A percentile compares a stretch with the other conserved stretches of the same genome.
phyloP scores from a whole-genome alignment of 2,329 filamentous ascomycete genomes.

The Monilinia aucupariae region DNA sequence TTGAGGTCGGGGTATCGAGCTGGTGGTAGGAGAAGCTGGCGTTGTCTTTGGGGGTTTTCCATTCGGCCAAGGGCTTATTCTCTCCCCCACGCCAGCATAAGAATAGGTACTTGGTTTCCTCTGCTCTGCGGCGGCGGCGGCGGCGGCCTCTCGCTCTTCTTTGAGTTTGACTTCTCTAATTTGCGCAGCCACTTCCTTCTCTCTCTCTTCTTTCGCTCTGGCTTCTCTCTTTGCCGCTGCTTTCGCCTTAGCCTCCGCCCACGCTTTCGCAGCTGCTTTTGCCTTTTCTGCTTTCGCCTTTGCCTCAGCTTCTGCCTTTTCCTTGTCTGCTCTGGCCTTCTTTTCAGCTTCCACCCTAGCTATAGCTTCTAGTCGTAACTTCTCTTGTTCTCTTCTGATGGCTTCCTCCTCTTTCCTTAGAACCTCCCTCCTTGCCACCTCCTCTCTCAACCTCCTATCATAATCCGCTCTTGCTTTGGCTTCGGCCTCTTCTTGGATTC shows the following conservation, averaged over 20 bases:
- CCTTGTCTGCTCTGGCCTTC: constrained; percentile 12
- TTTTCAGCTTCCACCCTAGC: constrained; percentile 25
- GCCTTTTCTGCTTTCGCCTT: constrained; percentile 32
- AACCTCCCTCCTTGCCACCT: constrained; percentile 29
- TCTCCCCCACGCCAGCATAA: constrained; percentile 61
- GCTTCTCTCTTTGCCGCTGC: constrained; percentile 25
- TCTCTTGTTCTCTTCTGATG: constrained; percentile 26
- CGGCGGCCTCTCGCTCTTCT: constrained; percentile 30
- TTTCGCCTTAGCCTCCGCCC: not conserved
- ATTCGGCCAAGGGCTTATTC: constrained; percentile 64
- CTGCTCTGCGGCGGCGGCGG: constrained; percentile 30
- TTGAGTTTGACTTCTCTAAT: constrained; percentile 35
- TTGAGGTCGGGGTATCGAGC: constrained; percentile 36
- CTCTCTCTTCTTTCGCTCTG: constrained; percentile 24
- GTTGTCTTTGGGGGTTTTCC: constrained; percentile 46
- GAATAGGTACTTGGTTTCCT: constrained; percentile 46
- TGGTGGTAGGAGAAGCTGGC: constrained; percentile 26
- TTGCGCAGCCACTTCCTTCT: constrained; percentile 23
- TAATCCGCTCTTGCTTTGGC: constrained; percentile 38
- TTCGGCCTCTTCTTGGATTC: constrained; percentile 46
- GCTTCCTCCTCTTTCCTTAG: constrained; percentile 12
- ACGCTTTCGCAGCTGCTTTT: constrained; percentile 11
- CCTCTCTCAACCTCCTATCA: constrained; percentile 38
- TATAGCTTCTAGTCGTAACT: constrained; percentile 25
- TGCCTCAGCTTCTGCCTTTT: not conserved